Evolutionary conservation across 2,329 filamentous ascomycete genomes (phyloP).

Genomic region (Thelonectria olida): DNA sequence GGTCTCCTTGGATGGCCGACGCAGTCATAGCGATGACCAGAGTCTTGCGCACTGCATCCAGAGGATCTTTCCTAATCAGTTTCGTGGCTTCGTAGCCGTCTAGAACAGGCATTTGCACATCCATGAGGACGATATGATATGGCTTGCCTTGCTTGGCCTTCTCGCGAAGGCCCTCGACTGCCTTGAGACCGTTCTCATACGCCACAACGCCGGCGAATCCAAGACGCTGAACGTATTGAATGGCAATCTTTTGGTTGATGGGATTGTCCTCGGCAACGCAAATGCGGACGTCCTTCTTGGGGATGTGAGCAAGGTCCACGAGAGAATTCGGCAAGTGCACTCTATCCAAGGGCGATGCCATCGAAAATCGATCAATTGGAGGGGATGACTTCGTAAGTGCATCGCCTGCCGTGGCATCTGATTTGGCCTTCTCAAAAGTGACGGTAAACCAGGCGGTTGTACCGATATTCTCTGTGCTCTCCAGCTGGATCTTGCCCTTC

Average conservation of each 20-base stretch:
- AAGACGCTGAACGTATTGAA: slow-evolving; percentile 87
- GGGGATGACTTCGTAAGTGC: slow-evolving; percentile 51
- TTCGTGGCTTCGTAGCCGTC: slow-evolving; percentile 94
- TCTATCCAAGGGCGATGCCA: slow-evolving; percentile 48
- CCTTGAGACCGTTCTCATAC: slow-evolving; percentile 88
- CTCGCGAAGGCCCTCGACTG: slow-evolving; percentile 83
- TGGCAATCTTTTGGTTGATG: slow-evolving; percentile 94
- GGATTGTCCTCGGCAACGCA: slow-evolving; percentile 96
- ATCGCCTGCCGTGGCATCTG: slow-evolving; percentile 67
- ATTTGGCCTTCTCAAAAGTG: slow-evolving; percentile 82
- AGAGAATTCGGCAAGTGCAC: slow-evolving; percentile 55
- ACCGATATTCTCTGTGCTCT: slow-evolving; percentile 77
- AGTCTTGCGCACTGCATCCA: slow-evolving; percentile 80
- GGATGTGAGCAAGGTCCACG: slow-evolving; percentile 76
- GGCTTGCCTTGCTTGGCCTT: slow-evolving; percentile 77
- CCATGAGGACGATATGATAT: slow-evolving; percentile 94
- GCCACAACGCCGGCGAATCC: slow-evolving; percentile 85
- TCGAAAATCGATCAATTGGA: slow-evolving; percentile 47
- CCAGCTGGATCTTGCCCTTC: slow-evolving; percentile 83
- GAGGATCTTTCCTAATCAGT: slow-evolving; percentile 78
- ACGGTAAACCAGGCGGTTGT: slow-evolving; percentile 83
- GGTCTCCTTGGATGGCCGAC: slow-evolving; percentile 90
- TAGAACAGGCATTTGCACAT: slow-evolving; percentile 94
- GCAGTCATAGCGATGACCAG: slow-evolving; percentile 99
- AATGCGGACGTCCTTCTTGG: slow-evolving; percentile 81